Evolutionary conservation across 2,329 filamentous ascomycete species (phyloP), one percentile per base, ranked within the genome.

Genomic region (Apiospora marii): DNA sequence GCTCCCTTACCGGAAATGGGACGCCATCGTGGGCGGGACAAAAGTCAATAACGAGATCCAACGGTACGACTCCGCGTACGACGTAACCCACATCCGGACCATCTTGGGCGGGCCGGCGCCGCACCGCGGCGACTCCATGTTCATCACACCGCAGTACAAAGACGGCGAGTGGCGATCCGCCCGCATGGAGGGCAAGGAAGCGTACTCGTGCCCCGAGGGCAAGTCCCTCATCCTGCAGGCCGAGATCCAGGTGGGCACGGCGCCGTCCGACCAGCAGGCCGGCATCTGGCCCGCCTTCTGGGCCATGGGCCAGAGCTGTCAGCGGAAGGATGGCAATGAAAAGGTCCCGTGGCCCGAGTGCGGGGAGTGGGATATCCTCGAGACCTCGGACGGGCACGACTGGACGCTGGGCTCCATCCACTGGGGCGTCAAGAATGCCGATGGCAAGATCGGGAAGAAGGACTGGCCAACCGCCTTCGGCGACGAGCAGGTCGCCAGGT

Each of bases 261-360:
- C 85, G 78, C 58, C 78, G 1, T 48, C 71, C 24, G 68, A 69
- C 27, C 78, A 79, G 61, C 87, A 89, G 79, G 83, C 88, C 75
- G 89, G 89, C 5, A 82, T 90, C 69, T 90, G 88, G 88, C 88
- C 88, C 0, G 88, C 88, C 0, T 90, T 90, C 76, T 90, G 88
- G 88, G 82, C 89, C 73, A 82, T 90, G 22, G 88, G 88, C 53
- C 83, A 89, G 69, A 78, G 84, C 37, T 41, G 37, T 14, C 81
- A 87, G 71, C 85, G 86, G 37, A 81, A 10, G 37, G 37, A 84
- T 64, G 87, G 87, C 12, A 84, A 82, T 0, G 48, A 76, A 19
- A 1, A 41, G 37, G 37, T 41, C 8, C 37, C 37, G 8, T 90
- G 89, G 89, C 89, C 89, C 0, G 70, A 73, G 12, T 87, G 86